These are phyloP conservation scores for Ambrosia trifida DNA, from an alignment of 129 eudicot species.

Conservation along the genomic window DNA sequence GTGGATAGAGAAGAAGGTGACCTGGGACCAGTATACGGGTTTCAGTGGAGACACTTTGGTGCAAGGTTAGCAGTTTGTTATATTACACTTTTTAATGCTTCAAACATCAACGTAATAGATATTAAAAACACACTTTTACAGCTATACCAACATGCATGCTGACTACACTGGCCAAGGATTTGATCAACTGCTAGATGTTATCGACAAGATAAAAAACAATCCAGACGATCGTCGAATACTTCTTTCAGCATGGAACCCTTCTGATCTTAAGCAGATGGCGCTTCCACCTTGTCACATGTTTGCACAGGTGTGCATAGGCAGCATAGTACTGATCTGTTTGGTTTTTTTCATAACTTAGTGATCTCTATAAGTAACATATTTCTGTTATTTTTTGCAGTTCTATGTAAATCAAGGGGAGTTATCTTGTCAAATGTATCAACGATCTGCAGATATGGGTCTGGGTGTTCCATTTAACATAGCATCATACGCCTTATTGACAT, in stretches of 20 bases:
- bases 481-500: conserved; percentile 81
- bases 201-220: conserved; percentile 72
- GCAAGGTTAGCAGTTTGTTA: conserved; percentile 58
- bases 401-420: conserved; percentile 90
- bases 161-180: conserved; percentile 93
- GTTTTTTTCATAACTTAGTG: neutral
- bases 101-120: neutral
- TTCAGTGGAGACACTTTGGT: conserved; percentile 98
- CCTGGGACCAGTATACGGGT: conserved; percentile 90
- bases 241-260: conserved; percentile 98
- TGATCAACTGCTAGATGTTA: conserved; percentile 86
- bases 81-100: conserved; percentile 4
- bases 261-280: conserved; percentile 90
- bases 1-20: conserved; percentile 93
- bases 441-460: conserved; percentile 97
- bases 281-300: conserved; percentile 98
- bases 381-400: conserved; percentile 48
- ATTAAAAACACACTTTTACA: conserved; percentile 28
- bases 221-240: conserved; percentile 89
- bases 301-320: conserved; percentile 69
- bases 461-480: conserved; percentile 97
- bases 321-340: conserved; percentile 1
- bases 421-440: conserved; percentile 97
- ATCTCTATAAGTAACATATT: too few species aligned
- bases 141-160: conserved; percentile 90